Percentiles rank a stretch among this genome's conserved stretches.
Evolutionary conservation across 345 rosid genomes (phyloP).

Genomic region (Turritis glabra): DNA sequence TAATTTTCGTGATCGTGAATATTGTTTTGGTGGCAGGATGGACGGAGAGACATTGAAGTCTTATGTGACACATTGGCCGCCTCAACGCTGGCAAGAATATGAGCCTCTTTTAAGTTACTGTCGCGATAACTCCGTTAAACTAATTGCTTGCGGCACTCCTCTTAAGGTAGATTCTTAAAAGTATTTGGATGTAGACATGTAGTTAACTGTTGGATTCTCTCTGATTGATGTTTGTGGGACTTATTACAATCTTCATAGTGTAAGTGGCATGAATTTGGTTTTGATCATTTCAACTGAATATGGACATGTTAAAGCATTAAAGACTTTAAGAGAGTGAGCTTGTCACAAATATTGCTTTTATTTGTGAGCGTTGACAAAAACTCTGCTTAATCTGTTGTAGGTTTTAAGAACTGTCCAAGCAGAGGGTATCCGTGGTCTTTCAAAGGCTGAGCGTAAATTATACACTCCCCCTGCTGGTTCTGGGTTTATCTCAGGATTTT

Average conservation of each 20-base stretch:
- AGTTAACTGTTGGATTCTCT: neutral
- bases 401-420: slow-evolving; percentile 88
- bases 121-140: slow-evolving; percentile 65
- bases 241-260: slow-evolving; percentile 2
- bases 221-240: neutral
- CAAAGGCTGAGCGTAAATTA: slow-evolving; percentile 71
- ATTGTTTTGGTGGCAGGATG: slow-evolving; percentile 57
- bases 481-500: slow-evolving; percentile 85
- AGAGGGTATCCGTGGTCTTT: slow-evolving; percentile 85
- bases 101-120: slow-evolving; percentile 84
- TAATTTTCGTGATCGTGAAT: neutral
- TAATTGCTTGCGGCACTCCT: slow-evolving; percentile 91
- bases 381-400: slow-evolving; percentile 42
- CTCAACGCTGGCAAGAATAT: slow-evolving; percentile 78
- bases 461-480: slow-evolving; percentile 95
- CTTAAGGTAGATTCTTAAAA: slow-evolving; percentile 54
- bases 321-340: neutral
- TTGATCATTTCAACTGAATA: slow-evolving; percentile 3
- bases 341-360: neutral
- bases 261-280: slow-evolving; percentile 9
- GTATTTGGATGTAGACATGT: neutral
- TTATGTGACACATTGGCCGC: slow-evolving; percentile 63
- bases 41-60: slow-evolving; percentile 77
- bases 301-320: slow-evolving; percentile 20
- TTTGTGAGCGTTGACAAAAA: slow-evolving; percentile 9